Percentiles rank a stretch among this genome's conserved stretches.
These are phyloP conservation scores for Silene coronaria DNA, from an alignment of 179 eudicot genomes.

Conservation along the genomic window DNA sequence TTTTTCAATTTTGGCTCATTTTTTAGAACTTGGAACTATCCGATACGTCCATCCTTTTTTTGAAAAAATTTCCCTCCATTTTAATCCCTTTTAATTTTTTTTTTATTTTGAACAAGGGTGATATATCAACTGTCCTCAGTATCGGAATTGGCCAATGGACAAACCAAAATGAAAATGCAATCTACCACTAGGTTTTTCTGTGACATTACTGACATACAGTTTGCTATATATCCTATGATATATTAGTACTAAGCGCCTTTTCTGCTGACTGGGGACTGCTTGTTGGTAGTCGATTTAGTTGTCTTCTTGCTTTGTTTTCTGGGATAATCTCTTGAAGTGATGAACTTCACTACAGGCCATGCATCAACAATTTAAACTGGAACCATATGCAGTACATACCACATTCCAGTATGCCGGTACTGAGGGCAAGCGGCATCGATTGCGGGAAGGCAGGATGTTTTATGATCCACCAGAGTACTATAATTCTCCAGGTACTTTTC, in stretches of 20 bases:
- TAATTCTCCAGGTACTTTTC: constrained; percentile 55
- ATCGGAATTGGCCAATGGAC: not conserved
- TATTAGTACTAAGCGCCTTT: not conserved
- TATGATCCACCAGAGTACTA: constrained; percentile 94
- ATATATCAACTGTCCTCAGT: not conserved
- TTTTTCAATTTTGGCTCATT: not conserved
- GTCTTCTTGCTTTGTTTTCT: not conserved
- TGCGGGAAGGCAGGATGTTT: constrained; percentile 91
- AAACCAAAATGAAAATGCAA: constrained; percentile 8
- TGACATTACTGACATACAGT: not conserved
- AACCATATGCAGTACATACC: constrained; percentile 94
- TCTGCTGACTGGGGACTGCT: not conserved
- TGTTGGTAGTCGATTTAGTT: not conserved
- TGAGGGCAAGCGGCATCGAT: constrained; percentile 87
- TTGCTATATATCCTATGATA: not conserved
- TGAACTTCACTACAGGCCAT: constrained; percentile 50
- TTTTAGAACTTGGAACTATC: not conserved
- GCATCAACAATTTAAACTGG: constrained; percentile 79
- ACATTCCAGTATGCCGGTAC: constrained; percentile 96
- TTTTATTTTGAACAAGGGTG: not conserved
- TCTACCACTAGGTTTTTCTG: not conserved
- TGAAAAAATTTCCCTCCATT: not conserved
- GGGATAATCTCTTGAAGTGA: not conserved
- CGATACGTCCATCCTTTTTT: not conserved
- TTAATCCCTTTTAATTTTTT: not conserved